Evolutionary conservation across 2,329 filamentous ascomycete genomes (phyloP), one percentile per base, ranked within the genome.

Genomic region (Curvularia sp.): DNA sequence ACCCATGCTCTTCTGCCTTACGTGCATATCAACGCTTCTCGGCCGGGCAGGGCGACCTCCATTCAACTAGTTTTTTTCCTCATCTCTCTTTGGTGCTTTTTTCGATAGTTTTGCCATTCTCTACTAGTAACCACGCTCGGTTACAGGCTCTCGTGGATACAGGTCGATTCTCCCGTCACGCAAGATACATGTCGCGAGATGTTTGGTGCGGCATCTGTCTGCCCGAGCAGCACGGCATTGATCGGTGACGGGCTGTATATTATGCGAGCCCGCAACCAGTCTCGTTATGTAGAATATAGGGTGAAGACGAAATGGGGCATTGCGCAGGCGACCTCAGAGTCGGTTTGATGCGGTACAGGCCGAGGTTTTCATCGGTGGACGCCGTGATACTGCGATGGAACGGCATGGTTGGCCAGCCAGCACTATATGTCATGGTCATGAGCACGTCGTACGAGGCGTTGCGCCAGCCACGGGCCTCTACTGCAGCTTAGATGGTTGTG

Each of bases 191-290:
- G n/a, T 26, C 47, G 13, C 33, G 13, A 18, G 33, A 3, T 39
- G 22, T 26, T 13, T 49, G 24, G 33, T 12, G 47, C 33, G 13
- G 33, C 22, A 49, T 39, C 38, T 24, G 35, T 52, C 24, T 56
- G 41, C 48, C 39, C 41, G 33, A 52, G 48, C 35, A 52, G 41
- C 39, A 52, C 18, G 24, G 26, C 24, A 20, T 39, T 31, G 20
- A 56, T 56, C 39, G 53, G 48, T 56, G 41, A 47, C 41, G 18
- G 42, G 35, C 31, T 49, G 49, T 41, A 47, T 53, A 47, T 41
- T 18, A 41, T 47, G 49, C 42, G 49, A 39, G 33, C 42, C 41
- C 18, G 49, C 5, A 22, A 46, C 51, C 38, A 49, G 22, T 54
- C 38, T 39, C n/a, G 18, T 20, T 22, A n/a, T 43, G 12, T 20